Evolutionary conservation across 2,329 filamentous ascomycete genomes (phyloP).

Genomic region (Aureobasidium sp.): DNA sequence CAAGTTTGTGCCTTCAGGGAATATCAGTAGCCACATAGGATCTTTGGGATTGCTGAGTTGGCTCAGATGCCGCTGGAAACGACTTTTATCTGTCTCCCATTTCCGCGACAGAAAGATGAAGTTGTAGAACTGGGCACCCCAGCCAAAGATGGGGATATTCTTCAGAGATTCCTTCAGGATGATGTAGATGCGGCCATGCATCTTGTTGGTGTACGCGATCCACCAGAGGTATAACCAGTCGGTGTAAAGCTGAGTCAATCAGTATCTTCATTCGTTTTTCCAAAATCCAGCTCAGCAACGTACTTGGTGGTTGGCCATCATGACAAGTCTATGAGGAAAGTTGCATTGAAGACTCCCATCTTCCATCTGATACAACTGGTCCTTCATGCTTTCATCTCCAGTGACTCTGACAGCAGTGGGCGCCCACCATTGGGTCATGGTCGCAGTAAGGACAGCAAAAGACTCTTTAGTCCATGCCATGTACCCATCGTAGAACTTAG

Average conservation of each 20-base stretch:
- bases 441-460: constrained; percentile 70
- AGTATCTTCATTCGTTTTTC: constrained; percentile 65
- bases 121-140: constrained; percentile 73
- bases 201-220: constrained; percentile 66
- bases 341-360: constrained; percentile 67
- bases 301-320: constrained; percentile 78
- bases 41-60: constrained; percentile 61
- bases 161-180: constrained; percentile 83
- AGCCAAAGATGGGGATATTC: constrained; percentile 68
- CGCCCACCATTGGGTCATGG: constrained; percentile 79
- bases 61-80: constrained; percentile 62
- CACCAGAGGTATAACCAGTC: constrained; percentile 89
- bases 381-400: constrained; percentile 71
- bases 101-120: constrained; percentile 86
- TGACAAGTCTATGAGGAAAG: constrained; percentile 72
- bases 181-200: constrained; percentile 83
- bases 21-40: constrained; percentile 83
- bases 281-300: not conserved
- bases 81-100: constrained; percentile 68
- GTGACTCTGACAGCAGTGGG: constrained; percentile 74
- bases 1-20: constrained; percentile 78
- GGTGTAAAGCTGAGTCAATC: constrained; percentile 57
- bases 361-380: constrained; percentile 60
- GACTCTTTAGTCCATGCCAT: constrained; percentile 82
- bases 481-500: constrained; percentile 74